Evolutionary conservation across 2,329 filamentous ascomycete species (phyloP).

Genomic region (Davidsoniella neocaledoniae): DNA sequence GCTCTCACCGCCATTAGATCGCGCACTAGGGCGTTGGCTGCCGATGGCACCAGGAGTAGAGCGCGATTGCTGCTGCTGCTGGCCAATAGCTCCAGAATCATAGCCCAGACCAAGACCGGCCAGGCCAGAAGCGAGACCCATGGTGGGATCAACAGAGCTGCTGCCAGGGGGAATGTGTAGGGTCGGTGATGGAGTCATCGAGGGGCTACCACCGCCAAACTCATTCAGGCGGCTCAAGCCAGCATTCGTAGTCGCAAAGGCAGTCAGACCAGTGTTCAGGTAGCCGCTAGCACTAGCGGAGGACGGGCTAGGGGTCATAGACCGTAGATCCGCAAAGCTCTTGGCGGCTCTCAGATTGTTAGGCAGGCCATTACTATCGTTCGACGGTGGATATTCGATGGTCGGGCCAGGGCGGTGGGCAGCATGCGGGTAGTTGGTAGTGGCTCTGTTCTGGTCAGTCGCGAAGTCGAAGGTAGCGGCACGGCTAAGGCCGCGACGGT

Average conservation of each 20-base stretch:
- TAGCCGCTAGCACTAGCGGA: conserved; percentile 63
- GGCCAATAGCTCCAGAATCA: not conserved
- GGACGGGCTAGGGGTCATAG: conserved; percentile 86
- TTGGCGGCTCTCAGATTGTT: conserved; percentile 84
- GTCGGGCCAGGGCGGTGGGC: conserved; percentile 71
- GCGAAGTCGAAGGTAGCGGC: conserved; percentile 97
- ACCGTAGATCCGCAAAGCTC: conserved; percentile 88
- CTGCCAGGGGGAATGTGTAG: conserved; percentile 24
- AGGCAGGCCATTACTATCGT: conserved; percentile 41
- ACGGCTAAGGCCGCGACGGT: conserved; percentile 72
- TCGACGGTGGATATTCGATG: conserved; percentile 76
- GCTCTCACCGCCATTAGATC: not conserved
- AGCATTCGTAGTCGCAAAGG: conserved; percentile 8
- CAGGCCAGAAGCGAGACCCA: conserved; percentile 7
- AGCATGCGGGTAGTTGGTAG: conserved; percentile 55
- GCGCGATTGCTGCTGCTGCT: conserved; percentile 20
- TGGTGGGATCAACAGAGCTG: conserved; percentile 6
- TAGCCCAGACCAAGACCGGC: conserved; percentile 7
- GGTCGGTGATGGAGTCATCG: conserved; percentile 9
- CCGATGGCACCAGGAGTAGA: conserved; percentile 45
- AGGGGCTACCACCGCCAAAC: conserved; percentile 18
- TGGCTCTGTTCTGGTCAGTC: conserved; percentile 52
- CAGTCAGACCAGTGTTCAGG: conserved; percentile 33
- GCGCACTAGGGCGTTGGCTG: conserved; percentile 38
- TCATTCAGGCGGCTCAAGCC: conserved; percentile 9